phyloP scores from a whole-genome alignment of 2,329 filamentous ascomycete species.

The Aspergillus quadrilineatus region DNA sequence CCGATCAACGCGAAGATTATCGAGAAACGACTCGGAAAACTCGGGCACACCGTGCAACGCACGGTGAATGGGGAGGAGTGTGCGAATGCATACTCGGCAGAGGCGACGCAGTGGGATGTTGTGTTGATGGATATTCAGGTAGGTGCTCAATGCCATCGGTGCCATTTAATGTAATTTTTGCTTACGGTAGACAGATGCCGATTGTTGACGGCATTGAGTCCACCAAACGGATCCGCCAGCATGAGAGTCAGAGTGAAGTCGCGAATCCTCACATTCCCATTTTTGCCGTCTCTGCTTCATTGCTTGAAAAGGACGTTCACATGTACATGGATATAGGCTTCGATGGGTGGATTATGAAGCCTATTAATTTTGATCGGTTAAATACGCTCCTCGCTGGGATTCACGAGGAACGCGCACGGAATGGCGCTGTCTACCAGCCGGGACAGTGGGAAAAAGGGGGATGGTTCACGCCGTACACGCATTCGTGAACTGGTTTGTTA shows the following conservation, averaged over 20 bases:
- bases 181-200: constrained; percentile 67
- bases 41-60: constrained; percentile 68
- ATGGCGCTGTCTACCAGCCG: constrained; percentile 65
- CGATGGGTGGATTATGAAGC: constrained; percentile 88
- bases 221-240: constrained; percentile 77
- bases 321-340: constrained; percentile 76
- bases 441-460: constrained; percentile 84
- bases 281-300: constrained; percentile 83
- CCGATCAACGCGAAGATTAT: constrained; percentile 84
- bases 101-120: constrained; percentile 66
- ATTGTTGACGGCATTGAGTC: constrained; percentile 85
- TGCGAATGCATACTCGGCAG: constrained; percentile 66
- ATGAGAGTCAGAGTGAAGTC: constrained; percentile 55
- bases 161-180: neutral
- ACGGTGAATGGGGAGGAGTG: constrained; percentile 86
- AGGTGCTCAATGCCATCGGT: constrained; percentile 30
- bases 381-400: constrained; percentile 69
- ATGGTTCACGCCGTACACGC: constrained; percentile 60
- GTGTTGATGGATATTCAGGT: constrained; percentile 95
- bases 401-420: constrained; percentile 58
- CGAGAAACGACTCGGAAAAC: constrained; percentile 74
- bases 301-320: constrained; percentile 68
- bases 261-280: constrained; percentile 65
- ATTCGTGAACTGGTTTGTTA: neutral
- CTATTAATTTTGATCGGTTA: constrained; percentile 76